A percentile compares a stretch with the other conserved stretches of the same genome.
Conservation (phyloP, 2,329 filamentous ascomycete species). For the Alternaria gaisen region DNA sequence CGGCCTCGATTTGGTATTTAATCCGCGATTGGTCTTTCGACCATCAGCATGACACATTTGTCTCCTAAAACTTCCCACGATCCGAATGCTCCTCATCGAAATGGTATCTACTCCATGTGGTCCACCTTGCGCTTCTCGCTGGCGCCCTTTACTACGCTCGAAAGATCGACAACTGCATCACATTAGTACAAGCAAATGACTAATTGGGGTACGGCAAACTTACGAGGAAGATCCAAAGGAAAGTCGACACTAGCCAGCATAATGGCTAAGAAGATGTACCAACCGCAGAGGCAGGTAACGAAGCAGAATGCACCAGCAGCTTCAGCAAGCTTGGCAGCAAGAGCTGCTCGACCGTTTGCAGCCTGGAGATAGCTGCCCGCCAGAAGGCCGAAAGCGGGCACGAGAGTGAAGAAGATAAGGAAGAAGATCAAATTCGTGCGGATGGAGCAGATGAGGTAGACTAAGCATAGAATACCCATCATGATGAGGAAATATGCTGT, state of each 20-base stretch:
- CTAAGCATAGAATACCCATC: conserved; percentile 71
- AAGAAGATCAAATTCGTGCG: conserved; percentile 77
- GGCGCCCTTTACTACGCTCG: conserved; percentile 56
- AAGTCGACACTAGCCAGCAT: conserved; percentile 60
- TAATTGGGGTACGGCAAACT: conserved; percentile 9
- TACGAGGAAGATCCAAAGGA: conserved; percentile 59
- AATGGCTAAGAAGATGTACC: conserved; percentile 65
- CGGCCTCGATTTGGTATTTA: background rate
- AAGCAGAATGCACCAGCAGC: conserved; percentile 61
- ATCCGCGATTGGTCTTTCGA: background rate
- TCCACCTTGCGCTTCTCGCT: conserved; percentile 45
- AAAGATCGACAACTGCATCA: conserved; percentile 55
- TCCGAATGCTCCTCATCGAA: background rate
- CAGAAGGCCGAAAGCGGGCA: conserved; percentile 66
- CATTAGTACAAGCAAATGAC: conserved; percentile 10
- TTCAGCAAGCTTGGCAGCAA: conserved; percentile 42
- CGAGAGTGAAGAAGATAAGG: conserved; percentile 72
- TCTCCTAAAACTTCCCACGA: background rate
- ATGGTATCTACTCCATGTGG: conserved; percentile 28
- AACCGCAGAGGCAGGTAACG: conserved; percentile 58
- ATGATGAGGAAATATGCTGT: conserved; percentile 68
- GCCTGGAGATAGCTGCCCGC: conserved; percentile 68
- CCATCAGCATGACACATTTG: background rate
- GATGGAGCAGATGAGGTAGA: conserved; percentile 74
- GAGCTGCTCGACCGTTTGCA: conserved; percentile 54